A percentile compares a stretch with the other conserved stretches of the same genome.
Conservation (phyloP, 176 grass and related monocot species). For the Musa troglodytarum region DNA sequence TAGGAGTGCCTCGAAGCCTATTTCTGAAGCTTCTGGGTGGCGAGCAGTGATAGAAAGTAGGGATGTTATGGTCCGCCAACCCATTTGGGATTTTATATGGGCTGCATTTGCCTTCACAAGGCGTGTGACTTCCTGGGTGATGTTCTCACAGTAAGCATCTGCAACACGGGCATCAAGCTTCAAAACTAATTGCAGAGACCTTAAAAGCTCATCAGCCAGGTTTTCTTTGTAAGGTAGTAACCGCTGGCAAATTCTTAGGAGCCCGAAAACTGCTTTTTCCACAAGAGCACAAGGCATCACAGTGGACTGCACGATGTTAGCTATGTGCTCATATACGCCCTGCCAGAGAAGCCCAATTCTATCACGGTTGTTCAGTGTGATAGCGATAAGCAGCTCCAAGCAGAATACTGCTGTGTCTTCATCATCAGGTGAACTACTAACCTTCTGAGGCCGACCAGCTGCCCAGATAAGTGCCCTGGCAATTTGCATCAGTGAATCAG, state of each 20-base stretch:
- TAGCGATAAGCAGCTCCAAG: constrained; percentile 79
- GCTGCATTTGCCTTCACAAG: constrained; percentile 85
- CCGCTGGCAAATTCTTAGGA: constrained; percentile 83
- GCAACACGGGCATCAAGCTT: constrained; percentile 99
- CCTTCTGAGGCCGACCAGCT: constrained; percentile 72
- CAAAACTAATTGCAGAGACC: constrained; percentile 72
- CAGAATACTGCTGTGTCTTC: constrained; percentile 83
- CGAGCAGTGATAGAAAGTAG: constrained; percentile 87
- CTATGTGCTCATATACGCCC: constrained; percentile 85
- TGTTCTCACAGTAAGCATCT: constrained; percentile 97
- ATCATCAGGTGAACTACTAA: constrained; percentile 61
- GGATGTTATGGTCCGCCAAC: constrained; percentile 87
- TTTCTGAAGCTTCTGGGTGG: constrained; percentile 95
- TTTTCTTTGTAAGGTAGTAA: constrained; percentile 97
- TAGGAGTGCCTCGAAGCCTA: constrained; percentile 76
- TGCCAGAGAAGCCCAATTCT: constrained; percentile 90
- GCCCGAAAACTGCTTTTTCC: constrained; percentile 94
- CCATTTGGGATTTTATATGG: constrained; percentile 91
- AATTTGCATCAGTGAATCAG: constrained; percentile 68
- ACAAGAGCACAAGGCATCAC: constrained; percentile 96
- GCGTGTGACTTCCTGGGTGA: constrained; percentile 75
- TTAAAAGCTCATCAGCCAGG: constrained; percentile 79
- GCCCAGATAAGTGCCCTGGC: constrained; percentile 64
- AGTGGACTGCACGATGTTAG: constrained; percentile 85
- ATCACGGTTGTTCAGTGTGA: constrained; percentile 95